Percentiles rank a stretch among this genome's conserved stretches.
phyloP scores from a whole-genome alignment of 257 asterid species.

The Jacaranda mimosifolia region DNA sequence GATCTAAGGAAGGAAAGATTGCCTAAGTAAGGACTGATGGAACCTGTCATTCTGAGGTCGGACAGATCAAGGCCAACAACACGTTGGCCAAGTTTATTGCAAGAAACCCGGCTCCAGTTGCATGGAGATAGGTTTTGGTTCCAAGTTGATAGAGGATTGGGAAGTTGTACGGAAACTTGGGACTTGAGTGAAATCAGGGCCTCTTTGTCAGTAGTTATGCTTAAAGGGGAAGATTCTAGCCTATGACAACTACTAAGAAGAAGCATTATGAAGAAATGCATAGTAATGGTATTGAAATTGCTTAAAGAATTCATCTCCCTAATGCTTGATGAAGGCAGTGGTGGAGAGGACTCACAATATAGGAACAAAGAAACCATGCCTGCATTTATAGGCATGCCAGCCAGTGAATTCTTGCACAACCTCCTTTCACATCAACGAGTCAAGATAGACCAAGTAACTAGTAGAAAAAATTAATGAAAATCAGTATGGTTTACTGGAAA shows the following conservation, averaged over 20 bases:
- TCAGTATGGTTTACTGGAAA: no score
- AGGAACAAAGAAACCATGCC: no score
- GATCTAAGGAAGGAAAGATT: constrained; percentile 62
- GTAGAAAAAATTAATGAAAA: no score
- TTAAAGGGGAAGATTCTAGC: constrained; percentile 35
- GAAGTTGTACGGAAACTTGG: constrained; percentile 33
- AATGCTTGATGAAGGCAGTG: neutral
- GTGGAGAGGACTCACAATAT: neutral
- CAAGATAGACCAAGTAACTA: no score
- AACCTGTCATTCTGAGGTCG: constrained; percentile 49
- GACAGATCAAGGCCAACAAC: constrained; percentile 57
- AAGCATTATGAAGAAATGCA: constrained; percentile 5
- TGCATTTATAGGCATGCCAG: neutral
- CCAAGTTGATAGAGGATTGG: constrained; percentile 60
- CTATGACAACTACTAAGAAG: constrained; percentile 2
- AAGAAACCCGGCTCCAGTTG: constrained; percentile 70
- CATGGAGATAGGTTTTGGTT: constrained; percentile 53
- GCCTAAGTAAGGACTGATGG: constrained; percentile 58
- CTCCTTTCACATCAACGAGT: no score
- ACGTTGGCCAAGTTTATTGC: constrained; percentile 41
- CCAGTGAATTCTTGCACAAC: no score
- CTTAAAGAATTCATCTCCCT: constrained; percentile 19
- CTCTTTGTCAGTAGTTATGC: constrained; percentile 54
- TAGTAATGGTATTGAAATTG: neutral
- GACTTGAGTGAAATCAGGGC: constrained; percentile 62